Evolutionary conservation across 2,329 filamentous ascomycete genomes (phyloP), one percentile per base, ranked within the genome.

Genomic region (Aspergillus fumigatiaffinis): DNA sequence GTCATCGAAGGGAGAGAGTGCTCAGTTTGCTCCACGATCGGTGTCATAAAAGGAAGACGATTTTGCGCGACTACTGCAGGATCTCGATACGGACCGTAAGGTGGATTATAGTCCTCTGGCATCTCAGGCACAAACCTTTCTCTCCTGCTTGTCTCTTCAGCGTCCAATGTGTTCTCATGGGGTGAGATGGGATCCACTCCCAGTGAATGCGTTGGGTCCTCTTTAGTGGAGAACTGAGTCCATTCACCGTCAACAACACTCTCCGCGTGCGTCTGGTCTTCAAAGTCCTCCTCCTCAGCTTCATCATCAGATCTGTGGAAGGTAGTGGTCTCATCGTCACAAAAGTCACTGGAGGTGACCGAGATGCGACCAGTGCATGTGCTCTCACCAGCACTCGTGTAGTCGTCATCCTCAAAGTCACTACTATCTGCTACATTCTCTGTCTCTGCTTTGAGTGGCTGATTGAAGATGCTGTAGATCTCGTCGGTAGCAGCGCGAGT

Each of bases 391-490:
- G 86, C 91, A 65, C 89, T 96, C 2, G 89, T 93, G 71, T 94
- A 96, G 62, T 92, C 84, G 64, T 87, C 81, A 52, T 81, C 80
- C 51, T 92, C 88, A 62, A 89, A 82, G 29, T 84, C 84, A 56
- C 80, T 84, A 17, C 88, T 87, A 14, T 91, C 86, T 2, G 81
- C 80, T 25, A 80, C 83, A 53, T 75, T 71, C 32, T 76, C 76
- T 1, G 77, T 67, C 55, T 78, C 73, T 2, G 78, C 77, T 60
- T 82, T 82, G 38, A 93, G 73, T 1, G 94, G 93, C 57, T 94
- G 90, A 68, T 94, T 97, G 76, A 97, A 99, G 50, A 99, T 91
- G 57, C 92, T 92, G 68, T 97, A 97, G 53, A 99, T 97, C 66
- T 99, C 94, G 66, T 97, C 92, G 60, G 93, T 97, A 4, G 94